Base-by-base conservation (phyloP, 2,329 filamentous ascomycete species). In the Oidium heveae region DNA sequence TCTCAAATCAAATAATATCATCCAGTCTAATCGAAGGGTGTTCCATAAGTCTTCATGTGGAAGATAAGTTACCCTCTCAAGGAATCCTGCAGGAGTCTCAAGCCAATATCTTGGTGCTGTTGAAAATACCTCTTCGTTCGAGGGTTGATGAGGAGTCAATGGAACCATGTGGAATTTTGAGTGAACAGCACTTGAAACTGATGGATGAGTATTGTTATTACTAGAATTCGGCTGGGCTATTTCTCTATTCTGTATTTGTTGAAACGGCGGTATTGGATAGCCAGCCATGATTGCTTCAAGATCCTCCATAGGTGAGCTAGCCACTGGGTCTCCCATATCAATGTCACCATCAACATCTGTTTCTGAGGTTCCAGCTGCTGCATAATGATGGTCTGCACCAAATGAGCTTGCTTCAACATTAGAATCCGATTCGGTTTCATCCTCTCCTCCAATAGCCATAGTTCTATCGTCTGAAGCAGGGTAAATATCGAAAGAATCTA, bases 1-100 rank as follows among this genome's bases (percentile, higher is more conserved):
- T 44, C 91, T 75, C 53, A 98, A 70, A 66, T 98, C 91, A 65
- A 94, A 98, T 9, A 98, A 72, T 33, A 98, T 86, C 64, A 98
- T 75, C 77, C 86, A 94, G 67, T 98, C 91, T 6, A 98, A 72
- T 34, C 91, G 82, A 13, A 96, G 84, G 34, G 88, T 81, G 64
- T 89, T 80, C 70, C 86, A 87, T 5, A 98, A 73, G 63, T 98
- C 84, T 66, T 98, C 91, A 54, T 87, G 83, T 16, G 77, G 73
- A 51, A 81, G 81, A 7, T 82, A 70, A 54, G 74, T 75, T 34
- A 77, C 73, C 44, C 74, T 72, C 55, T 77, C 74, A 47, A 72
- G 75, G 65, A 84, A 89, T 34, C 75, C 75, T 18, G 75, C 71
- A 7, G 89, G 86, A 37, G 82, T 86, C 61, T 86, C 82, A 37